Percentiles rank a stretch among this genome's conserved stretches.
Conservation (phyloP, 2,329 filamentous ascomycete species). For the Myriosclerotinia scirpicola region DNA sequence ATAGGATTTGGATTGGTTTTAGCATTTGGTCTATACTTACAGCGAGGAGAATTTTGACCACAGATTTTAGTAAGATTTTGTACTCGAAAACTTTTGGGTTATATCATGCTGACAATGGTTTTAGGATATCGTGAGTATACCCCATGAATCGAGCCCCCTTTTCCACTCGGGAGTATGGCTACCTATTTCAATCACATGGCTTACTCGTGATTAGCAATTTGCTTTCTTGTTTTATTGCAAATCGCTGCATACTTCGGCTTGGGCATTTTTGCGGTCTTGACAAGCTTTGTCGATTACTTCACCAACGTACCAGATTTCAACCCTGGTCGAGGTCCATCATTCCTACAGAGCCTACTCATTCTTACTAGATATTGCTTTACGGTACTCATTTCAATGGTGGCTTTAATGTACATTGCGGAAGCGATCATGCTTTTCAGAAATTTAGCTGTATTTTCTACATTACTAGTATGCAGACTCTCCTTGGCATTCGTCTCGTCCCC, state of each 20-base stretch:
- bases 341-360: constrained; percentile 2
- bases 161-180: not conserved
- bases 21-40: constrained; percentile 19
- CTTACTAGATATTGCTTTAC: constrained; percentile 13
- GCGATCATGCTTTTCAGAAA: constrained; percentile 33
- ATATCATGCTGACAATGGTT: not conserved
- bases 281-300: constrained; percentile 25
- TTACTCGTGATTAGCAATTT: constrained; percentile 37
- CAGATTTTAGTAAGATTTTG: constrained; percentile 35
- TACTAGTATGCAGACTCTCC: constrained; percentile 30
- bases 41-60: constrained; percentile 32
- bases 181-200: not conserved
- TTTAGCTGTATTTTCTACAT: constrained; percentile 35
- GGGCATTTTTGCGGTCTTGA: constrained; percentile 25
- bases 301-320: constrained; percentile 14
- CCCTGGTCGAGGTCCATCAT: constrained; percentile 8
- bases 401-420: constrained; percentile 23
- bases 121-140: constrained; percentile 18
- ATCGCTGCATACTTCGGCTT: constrained; percentile 32
- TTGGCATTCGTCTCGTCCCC: not conserved
- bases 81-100: not conserved
- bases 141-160: not conserved
- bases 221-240: constrained; percentile 34
- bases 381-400: constrained; percentile 15
- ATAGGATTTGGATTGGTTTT: constrained; percentile 19